Percentiles rank a stretch among this genome's conserved stretches.
phyloP scores from a whole-genome alignment of 2,329 filamentous ascomycete species.

The Monosporascus sp. region DNA sequence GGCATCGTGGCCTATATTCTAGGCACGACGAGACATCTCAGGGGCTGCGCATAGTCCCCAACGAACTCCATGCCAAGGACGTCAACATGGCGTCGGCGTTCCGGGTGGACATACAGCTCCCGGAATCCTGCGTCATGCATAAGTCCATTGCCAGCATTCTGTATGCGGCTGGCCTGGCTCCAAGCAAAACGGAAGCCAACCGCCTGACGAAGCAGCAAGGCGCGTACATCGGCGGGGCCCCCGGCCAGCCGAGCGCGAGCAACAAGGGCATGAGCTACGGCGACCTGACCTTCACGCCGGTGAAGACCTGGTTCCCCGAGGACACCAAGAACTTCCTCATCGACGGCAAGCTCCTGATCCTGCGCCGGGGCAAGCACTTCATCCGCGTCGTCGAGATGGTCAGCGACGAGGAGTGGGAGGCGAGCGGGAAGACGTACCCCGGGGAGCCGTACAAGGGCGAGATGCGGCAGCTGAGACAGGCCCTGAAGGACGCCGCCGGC shows the following conservation, averaged over 20 bases:
- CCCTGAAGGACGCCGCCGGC: constrained; percentile 7
- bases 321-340: constrained; percentile 58
- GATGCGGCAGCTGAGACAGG: constrained; percentile 37
- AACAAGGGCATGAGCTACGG: constrained; percentile 36
- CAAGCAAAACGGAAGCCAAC: constrained; percentile 52
- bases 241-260: constrained; percentile 26
- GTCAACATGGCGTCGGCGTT: constrained; percentile 41
- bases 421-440: constrained; percentile 45
- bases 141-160: constrained; percentile 56
- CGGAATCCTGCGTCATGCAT: constrained; percentile 47
- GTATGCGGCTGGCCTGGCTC: constrained; percentile 52
- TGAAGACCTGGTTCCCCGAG: constrained; percentile 53
- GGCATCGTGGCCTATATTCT: constrained; percentile 47
- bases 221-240: constrained; percentile 55
- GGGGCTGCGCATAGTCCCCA: constrained; percentile 10
- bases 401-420: constrained; percentile 47
- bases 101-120: constrained; percentile 53
- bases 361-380: constrained; percentile 61
- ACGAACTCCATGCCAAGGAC: constrained; percentile 15
- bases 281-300: constrained; percentile 55
- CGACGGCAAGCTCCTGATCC: constrained; percentile 51
- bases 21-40: constrained; percentile 14
- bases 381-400: constrained; percentile 57
- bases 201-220: constrained; percentile 51
- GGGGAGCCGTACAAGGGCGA: constrained; percentile 47